A percentile compares a stretch with the other conserved stretches of the same genome.
These are phyloP conservation scores for Neurospora tetraspora DNA, from an alignment of 495 filamentous ascomycete genomes.

Conservation along the genomic window DNA sequence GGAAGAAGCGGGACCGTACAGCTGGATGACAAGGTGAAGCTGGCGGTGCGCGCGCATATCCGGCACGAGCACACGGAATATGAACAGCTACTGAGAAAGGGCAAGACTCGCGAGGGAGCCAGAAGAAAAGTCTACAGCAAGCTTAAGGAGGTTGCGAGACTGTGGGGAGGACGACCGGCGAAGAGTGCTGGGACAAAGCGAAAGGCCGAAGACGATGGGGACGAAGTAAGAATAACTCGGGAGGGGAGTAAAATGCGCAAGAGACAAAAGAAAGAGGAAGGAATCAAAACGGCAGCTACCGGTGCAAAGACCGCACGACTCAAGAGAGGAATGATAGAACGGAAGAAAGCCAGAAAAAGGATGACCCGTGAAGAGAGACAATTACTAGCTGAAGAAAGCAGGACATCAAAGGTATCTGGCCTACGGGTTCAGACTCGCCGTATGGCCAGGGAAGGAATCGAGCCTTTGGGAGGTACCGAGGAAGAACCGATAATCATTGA, in stretches of 20 bases:
- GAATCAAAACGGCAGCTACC: background rate
- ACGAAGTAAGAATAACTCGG: background rate
- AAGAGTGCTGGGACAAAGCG: background rate
- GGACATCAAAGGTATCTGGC: background rate
- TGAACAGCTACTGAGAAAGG: slow-evolving; percentile 16
- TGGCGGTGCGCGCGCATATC: slow-evolving; percentile 30
- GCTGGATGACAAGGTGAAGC: slow-evolving; percentile 19
- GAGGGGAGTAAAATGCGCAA: background rate
- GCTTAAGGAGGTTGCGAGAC: slow-evolving; percentile 12
- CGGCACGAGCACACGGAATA: slow-evolving; percentile 31
- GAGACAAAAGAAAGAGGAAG: background rate
- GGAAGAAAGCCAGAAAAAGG: background rate
- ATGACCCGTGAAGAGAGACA: background rate
- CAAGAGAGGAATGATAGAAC: background rate
- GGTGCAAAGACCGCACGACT: background rate
- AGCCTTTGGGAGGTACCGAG: background rate
- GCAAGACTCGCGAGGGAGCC: slow-evolving; percentile 7
- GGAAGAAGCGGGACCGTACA: slow-evolving; percentile 21
- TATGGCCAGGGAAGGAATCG: background rate
- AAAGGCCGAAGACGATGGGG: background rate
- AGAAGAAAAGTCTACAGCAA: slow-evolving; percentile 6
- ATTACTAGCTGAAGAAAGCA: background rate
- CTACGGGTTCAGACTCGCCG: background rate
- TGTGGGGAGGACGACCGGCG: slow-evolving; percentile 10
- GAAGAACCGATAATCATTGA: slow-evolving; percentile 3